Conservation (phyloP, 306 rosid genomes). For the Quercus variabilis region DNA sequence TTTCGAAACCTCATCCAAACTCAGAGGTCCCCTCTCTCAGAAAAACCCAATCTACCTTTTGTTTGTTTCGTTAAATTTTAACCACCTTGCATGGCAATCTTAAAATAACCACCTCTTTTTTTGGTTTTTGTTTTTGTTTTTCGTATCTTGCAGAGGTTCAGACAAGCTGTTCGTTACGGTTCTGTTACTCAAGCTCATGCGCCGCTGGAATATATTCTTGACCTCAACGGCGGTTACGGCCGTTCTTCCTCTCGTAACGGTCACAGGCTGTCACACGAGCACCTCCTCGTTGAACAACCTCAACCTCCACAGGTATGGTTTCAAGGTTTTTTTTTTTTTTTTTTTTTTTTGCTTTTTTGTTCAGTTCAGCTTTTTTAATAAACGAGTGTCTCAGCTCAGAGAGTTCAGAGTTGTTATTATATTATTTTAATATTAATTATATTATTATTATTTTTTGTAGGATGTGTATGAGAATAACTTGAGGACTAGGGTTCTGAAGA, state of each 20-base stretch:
- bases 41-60: too few species aligned
- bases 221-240: background rate
- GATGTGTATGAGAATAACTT: background rate
- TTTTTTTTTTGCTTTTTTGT: background rate
- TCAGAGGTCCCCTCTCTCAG: background rate
- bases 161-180: constrained; percentile 3
- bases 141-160: constrained; percentile 5
- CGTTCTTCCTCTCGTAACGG: background rate
- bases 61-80: too few species aligned
- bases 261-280: background rate
- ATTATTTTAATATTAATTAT: too few species aligned
- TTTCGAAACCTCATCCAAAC: constrained; percentile 7
- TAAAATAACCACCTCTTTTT: background rate
- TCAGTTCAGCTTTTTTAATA: background rate
- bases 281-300: constrained; percentile 8
- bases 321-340: background rate
- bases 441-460: background rate
- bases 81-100: constrained; percentile 13
- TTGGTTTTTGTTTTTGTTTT: background rate
- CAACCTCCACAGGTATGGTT: constrained; percentile 13
- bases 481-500: constrained; percentile 5
- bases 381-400: background rate
- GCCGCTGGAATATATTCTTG: background rate
- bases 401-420: too few species aligned
- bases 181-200: background rate